Evolutionary conservation across 2,329 filamentous ascomycete genomes (phyloP), one percentile per base, ranked within the genome.

Genomic region (Plenodomus lindquistii): DNA sequence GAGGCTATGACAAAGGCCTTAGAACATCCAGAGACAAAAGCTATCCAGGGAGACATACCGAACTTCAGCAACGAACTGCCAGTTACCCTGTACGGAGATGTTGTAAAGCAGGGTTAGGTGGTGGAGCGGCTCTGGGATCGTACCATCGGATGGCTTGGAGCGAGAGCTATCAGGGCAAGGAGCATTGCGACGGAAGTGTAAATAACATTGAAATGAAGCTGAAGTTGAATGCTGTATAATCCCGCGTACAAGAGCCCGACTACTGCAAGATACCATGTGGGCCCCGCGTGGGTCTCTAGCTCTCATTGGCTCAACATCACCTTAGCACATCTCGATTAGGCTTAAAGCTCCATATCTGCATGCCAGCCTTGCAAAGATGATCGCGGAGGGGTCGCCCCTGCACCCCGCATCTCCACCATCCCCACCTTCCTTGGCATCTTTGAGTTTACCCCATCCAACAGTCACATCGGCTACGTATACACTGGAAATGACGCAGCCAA

Each of bases 61-160:
- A 72, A 70, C 37, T 70, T 73, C 38, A 71, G 67, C 49, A 72
- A 48, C 17, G 66, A 69, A 52, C 50, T 69, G 46, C 72, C 74
- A 0, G 49, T 74, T 16, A 24, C 69, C 6, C 8, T 66, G 8
- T 37, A 46, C 11, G 66, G 66, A 3, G 43, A 40, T 8, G 43
- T 70, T 17, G 49, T 66, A 20, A 55, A 45, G 6, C 21, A 46
- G 2, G 47, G 50, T 21, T 59, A 55, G 36, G 17, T 20, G 35
- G 10, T 31, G 27, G 27, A 13, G 6, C 15, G 27, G 6, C 27
- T 8, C 6, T 31, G 6, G 4, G 27, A 24, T 24, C 22, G 5
- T 24, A 10, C 10, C 22, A 24, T 24, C n/a, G n/a, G n/a, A n/a
- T n/a, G n/a, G n/a, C n/a, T n/a, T n/a, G n/a, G n/a, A n/a, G n/a